phyloP scores from a whole-genome alignment of 1,139 yeast species.

The Suhomyces taliae region DNA sequence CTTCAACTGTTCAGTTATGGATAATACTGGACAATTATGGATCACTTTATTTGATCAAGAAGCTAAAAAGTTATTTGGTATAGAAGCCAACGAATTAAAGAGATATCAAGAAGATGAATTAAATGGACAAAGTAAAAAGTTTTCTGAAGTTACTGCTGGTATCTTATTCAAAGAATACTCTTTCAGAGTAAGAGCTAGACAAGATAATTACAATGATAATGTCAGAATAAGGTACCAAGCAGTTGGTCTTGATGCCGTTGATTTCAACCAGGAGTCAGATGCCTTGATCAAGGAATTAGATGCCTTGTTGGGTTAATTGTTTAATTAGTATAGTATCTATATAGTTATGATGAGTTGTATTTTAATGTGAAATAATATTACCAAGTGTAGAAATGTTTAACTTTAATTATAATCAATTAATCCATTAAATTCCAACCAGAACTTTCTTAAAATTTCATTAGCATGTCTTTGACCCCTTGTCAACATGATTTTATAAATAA shows the following conservation, averaged over 20 bases:
- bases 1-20: slow-evolving; percentile 69
- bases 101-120: slow-evolving; percentile 43
- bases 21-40: slow-evolving; percentile 84
- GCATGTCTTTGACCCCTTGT: slow-evolving; percentile 68
- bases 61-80: slow-evolving; percentile 68
- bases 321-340: neutral
- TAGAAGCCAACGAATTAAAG: slow-evolving; percentile 66
- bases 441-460: slow-evolving; percentile 54
- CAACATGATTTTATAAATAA: slow-evolving; percentile 55
- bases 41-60: slow-evolving; percentile 83
- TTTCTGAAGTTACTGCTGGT: slow-evolving; percentile 49
- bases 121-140: slow-evolving; percentile 42
- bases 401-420: slow-evolving; percentile 40
- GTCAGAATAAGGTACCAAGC: slow-evolving; percentile 76
- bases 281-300: slow-evolving; percentile 54
- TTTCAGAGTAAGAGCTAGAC: slow-evolving; percentile 80
- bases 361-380: slow-evolving; percentile 4
- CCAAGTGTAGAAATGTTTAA: neutral
- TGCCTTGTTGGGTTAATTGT: slow-evolving; percentile 29
- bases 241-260: slow-evolving; percentile 53
- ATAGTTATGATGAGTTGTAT: slow-evolving; percentile 1
- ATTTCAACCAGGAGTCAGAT: slow-evolving; percentile 63
- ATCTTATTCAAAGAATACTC: slow-evolving; percentile 71
- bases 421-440: slow-evolving; percentile 62
- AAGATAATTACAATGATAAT: slow-evolving; percentile 79